Conservation (phyloP, 2,329 filamentous ascomycete genomes). For the Xylariomycetidae sp. region DNA sequence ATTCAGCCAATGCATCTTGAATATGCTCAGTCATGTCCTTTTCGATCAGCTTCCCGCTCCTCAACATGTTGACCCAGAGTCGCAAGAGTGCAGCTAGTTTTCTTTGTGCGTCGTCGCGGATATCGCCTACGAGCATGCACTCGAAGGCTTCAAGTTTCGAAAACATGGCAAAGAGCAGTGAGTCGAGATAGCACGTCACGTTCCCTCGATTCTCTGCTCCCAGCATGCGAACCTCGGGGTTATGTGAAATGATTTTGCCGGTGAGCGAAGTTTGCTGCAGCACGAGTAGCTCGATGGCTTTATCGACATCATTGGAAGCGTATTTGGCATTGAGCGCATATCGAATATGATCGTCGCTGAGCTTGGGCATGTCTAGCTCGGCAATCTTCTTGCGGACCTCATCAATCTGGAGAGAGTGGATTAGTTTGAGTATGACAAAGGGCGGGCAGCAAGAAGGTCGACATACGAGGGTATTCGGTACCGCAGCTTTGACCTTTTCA, state of each 20-base stretch:
- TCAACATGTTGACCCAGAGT: constrained; percentile 89
- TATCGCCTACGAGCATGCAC: constrained; percentile 79
- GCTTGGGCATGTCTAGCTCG: constrained; percentile 40
- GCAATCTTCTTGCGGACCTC: constrained; percentile 26
- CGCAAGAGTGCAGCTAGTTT: constrained; percentile 74
- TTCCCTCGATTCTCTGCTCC: constrained; percentile 81
- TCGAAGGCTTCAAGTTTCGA: constrained; percentile 86
- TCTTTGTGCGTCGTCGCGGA: constrained; percentile 65
- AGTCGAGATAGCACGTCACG: constrained; percentile 93
- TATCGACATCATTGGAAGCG: constrained; percentile 65
- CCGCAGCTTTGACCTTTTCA: too few species aligned
- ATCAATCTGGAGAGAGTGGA: too few species aligned
- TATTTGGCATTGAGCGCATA: constrained; percentile 57
- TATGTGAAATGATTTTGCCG: constrained; percentile 71
- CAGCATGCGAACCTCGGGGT: constrained; percentile 65
- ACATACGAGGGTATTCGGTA: too few species aligned
- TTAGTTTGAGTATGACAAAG: too few species aligned
- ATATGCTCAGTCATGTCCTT: constrained; percentile 80
- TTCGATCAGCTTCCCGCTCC: constrained; percentile 79
- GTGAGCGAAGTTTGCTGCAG: constrained; percentile 78
- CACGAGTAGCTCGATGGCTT: constrained; percentile 70
- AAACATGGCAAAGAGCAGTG: constrained; percentile 94
- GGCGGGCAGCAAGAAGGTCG: too few species aligned
- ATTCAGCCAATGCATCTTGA: constrained; percentile 75
- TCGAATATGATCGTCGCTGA: constrained; percentile 53